These are phyloP conservation scores for Calendula officinalis DNA, from an alignment of 129 eudicot genomes.

Conservation along the genomic window DNA sequence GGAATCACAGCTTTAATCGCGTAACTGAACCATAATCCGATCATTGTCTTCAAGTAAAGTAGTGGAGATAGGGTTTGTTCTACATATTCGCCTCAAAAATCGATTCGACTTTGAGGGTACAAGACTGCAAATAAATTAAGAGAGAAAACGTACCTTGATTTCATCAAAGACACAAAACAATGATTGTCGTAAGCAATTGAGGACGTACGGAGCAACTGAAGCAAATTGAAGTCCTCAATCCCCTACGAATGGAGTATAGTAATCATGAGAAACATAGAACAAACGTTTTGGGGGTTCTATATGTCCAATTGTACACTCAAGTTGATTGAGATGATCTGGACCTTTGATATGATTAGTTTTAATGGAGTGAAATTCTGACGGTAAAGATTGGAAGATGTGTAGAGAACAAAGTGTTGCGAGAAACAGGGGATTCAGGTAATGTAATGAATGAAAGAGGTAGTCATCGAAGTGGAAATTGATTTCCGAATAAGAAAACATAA, in stretches of 20 bases:
- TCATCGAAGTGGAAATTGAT: conserved; percentile 12
- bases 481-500: conserved; percentile 11
- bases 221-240: conserved; percentile 22
- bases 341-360: conserved; percentile 13
- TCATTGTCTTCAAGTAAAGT: not conserved
- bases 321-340: conserved; percentile 4
- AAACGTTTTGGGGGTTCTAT: not conserved
- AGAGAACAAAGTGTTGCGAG: not conserved
- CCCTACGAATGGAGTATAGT: conserved; percentile 11
- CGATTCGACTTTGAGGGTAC: conserved; percentile 2
- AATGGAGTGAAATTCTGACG: conserved; percentile 6
- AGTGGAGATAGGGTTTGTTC: no score
- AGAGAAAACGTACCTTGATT: conserved; percentile 27
- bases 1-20: conserved; percentile 17
- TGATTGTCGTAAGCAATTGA: conserved; percentile 7
- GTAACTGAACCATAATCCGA: conserved; percentile 8
- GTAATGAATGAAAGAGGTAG: not conserved
- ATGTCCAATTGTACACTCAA: conserved; percentile 2
- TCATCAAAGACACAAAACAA: not conserved
- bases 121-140: not conserved
- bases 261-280: conserved; percentile 18
- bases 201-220: conserved; percentile 19
- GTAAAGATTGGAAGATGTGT: conserved; percentile 10
- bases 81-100: not conserved
- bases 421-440: conserved; percentile 16